Evolutionary conservation across 108 stramenopile genomes (phyloP).

Genomic region (Asterionellopsis glacialis): DNA sequence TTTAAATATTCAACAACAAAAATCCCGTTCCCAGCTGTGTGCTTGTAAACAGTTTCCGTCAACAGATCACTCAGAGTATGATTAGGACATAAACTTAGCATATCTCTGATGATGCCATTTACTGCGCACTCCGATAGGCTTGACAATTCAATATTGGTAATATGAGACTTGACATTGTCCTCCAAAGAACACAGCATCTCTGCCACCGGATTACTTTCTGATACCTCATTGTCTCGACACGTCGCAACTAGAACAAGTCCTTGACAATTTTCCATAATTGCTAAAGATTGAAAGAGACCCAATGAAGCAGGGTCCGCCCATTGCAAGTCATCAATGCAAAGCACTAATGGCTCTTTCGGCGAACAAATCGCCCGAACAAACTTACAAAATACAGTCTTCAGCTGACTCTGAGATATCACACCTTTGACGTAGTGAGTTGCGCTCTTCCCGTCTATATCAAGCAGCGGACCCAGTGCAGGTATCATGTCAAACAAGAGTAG

Average conservation of each 20-base stretch:
- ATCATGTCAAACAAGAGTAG: no score
- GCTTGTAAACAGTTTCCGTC: not conserved
- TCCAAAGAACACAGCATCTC: conserved; percentile 15
- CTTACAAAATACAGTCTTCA: conserved; percentile 14
- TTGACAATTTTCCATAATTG: conserved; percentile 6
- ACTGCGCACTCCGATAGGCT: not conserved
- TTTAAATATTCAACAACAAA: conserved; percentile 27
- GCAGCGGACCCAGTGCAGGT: no score
- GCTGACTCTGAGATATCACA: no score
- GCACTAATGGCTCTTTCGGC: conserved; percentile 13
- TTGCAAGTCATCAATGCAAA: conserved; percentile 62
- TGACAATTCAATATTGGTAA: not conserved
- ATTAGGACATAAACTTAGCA: not conserved
- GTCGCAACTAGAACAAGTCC: conserved; percentile 13
- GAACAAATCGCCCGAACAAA: conserved; percentile 26
- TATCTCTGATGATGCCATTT: conserved; percentile 2
- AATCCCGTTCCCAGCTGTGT: conserved; percentile 34
- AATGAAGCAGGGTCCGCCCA: conserved; percentile 51
- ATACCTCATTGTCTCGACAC: conserved; percentile 7
- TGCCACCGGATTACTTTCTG: not conserved
- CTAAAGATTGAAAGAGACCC: conserved; percentile 26
- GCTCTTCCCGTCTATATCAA: no score
- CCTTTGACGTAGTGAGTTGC: no score
- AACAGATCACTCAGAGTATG: no score
- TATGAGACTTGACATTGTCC: not conserved